Evolutionary conservation across 202 grass and related monocot species (phyloP).

Genomic region (Zoysia matrella): DNA sequence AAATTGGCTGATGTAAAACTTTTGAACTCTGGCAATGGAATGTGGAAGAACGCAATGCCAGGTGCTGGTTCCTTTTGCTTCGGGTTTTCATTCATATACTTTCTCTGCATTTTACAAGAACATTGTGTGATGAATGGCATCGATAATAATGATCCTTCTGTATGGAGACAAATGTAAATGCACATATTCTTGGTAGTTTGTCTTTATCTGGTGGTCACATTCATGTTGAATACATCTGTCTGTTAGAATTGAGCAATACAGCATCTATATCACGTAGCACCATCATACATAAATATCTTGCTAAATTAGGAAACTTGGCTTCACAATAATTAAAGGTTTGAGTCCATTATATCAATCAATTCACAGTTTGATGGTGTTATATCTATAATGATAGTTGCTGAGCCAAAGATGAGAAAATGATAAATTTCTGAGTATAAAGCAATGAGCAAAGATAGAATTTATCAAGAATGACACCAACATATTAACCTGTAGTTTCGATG

Average conservation of each 20-base stretch:
- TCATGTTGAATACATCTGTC: neutral
- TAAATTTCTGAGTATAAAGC: neutral
- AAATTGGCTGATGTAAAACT: slow-evolving; percentile 71
- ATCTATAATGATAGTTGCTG: slow-evolving; percentile 20
- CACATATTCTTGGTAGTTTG: neutral
- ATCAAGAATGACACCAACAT: neutral
- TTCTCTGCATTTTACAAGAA: slow-evolving; percentile 51
- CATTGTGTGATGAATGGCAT: slow-evolving; percentile 22
- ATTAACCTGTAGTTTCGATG: slow-evolving; percentile 73
- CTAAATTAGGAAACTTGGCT: neutral
- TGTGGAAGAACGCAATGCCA: slow-evolving; percentile 88
- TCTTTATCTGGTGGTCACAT: neutral
- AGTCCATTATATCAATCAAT: neutral
- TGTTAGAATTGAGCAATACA: neutral
- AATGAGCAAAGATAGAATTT: neutral
- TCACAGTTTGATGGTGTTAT: neutral
- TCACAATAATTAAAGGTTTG: neutral
- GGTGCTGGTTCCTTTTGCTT: slow-evolving; percentile 79
- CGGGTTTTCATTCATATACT: slow-evolving; percentile 50
- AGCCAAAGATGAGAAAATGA: neutral
- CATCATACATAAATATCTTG: neutral
- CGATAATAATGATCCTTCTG: neutral
- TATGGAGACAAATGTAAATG: neutral
- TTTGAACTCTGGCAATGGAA: slow-evolving; percentile 83
- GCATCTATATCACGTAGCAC: neutral